Evolutionary conservation across 202 grass and related monocot genomes (phyloP).

Genomic region (Dendrocalamus latiflorus): DNA sequence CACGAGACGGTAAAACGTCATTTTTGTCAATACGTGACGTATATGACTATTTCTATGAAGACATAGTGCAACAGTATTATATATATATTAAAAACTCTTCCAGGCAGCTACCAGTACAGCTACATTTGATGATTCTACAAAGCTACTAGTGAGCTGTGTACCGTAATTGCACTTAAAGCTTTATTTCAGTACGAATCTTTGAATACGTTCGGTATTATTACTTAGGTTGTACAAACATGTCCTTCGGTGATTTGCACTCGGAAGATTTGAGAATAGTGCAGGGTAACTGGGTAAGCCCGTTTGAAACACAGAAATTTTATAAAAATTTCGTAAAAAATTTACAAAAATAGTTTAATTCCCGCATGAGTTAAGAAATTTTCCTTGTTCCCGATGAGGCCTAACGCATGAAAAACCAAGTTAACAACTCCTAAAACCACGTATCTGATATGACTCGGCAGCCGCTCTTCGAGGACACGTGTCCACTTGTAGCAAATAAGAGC

Average conservation of each 20-base stretch:
- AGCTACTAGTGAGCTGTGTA: not conserved
- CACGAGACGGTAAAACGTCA: accelerated
- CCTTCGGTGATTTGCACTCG: not conserved
- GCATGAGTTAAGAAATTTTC: no score
- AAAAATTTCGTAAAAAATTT: no score
- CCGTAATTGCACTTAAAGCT: not conserved
- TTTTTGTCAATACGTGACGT: no score
- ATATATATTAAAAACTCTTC: no score
- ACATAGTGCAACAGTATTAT: no score
- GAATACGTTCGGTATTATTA: not conserved
- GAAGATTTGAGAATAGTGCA: not conserved
- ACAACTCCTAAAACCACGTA: not conserved
- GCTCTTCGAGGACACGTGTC: not conserved
- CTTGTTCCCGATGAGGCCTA: no score
- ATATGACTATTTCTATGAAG: no score
- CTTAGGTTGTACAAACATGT: not conserved
- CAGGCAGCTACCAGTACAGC: not conserved
- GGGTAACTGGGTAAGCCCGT: no score
- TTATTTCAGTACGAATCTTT: not conserved
- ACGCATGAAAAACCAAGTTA: no score
- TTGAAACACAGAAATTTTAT: no score
- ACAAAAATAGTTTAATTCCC: no score
- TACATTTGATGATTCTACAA: not conserved
- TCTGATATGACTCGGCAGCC: not conserved
- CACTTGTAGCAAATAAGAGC: not conserved